Percentiles rank a stretch among this genome's conserved stretches.
Conservation (phyloP, 805 yeast species). For the Candida methanosorbosa region DNA sequence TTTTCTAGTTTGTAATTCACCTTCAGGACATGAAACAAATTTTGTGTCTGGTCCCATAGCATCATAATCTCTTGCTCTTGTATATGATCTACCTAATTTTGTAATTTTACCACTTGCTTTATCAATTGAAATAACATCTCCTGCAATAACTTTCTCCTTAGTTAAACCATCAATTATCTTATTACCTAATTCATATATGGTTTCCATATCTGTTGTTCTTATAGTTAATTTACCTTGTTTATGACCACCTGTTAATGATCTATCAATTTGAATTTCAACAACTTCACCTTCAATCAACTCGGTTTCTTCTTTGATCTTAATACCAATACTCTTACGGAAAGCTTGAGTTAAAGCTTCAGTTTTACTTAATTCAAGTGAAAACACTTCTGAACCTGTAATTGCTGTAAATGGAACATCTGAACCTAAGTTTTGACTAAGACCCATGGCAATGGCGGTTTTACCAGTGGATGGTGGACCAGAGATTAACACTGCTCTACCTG, state of each 20-base stretch:
- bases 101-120: conserved; percentile 92
- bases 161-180: conserved; percentile 93
- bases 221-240: conserved; percentile 97
- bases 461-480: conserved; percentile 99
- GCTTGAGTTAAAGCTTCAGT: conserved; percentile 97
- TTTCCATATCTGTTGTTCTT: conserved; percentile 97
- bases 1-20: conserved; percentile 92
- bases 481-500: conserved; percentile 90
- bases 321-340: conserved; percentile 91
- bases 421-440: conserved; percentile 66
- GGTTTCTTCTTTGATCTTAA: conserved; percentile 91
- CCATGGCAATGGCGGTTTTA: conserved; percentile 97
- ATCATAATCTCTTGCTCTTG: conserved; percentile 95
- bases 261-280: conserved; percentile 90
- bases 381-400: conserved; percentile 89
- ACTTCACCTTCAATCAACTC: conserved; percentile 99
- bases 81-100: conserved; percentile 90
- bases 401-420: conserved; percentile 90
- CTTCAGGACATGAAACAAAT: conserved; percentile 97
- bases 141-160: conserved; percentile 92
- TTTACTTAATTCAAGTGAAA: conserved; percentile 83
- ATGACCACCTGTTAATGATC: conserved; percentile 94
- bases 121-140: conserved; percentile 93
- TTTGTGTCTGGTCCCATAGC: conserved; percentile 98
- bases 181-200: conserved; percentile 89